Base-by-base conservation (phyloP, 768 basidiomycete genomes). In the Lactarius akahatsu region DNA sequence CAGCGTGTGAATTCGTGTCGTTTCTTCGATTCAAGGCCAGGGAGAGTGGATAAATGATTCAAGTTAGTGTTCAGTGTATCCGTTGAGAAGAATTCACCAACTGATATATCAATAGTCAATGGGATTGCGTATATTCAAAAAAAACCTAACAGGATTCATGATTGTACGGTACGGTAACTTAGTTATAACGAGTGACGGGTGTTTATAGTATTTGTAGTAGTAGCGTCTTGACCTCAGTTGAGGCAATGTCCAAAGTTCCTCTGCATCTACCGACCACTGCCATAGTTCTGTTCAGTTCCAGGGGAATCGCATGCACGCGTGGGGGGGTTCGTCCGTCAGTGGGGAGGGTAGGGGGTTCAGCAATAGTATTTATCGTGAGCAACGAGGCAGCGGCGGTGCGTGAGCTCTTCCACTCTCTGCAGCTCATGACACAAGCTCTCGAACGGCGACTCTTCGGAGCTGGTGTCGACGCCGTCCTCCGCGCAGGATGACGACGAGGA, bases 391-490 rank as follows among this genome's bases (percentile, higher is more conserved):
- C 65, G 57, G 34, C 26, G 55, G 28, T 34, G 28, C 26, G 63
- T 38, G 38, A 62, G 59, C 15, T 54, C 34, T 32, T 67, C 66
- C 32, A 55, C 62, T 41, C 62, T 54, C 16, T 41, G 66, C 41
- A 67, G 5, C 43, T 45, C 66, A 34, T 32, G 57, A 5, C 66
- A 67, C 52, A 67, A 47, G 41, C 52, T 59, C 41, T 67, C 66
- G 34, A 63, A 67, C 23, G 57, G 58, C 13, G 52, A 56, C 20
- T 26, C 26, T 41, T 34, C 32, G 16, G 18, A n/a, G 9, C 20
- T 40, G 4, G 16, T 15, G n/a, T 32, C 34, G 13, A 9, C n/a
- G 32, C 7, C 1, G 23, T 32, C 23, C 11, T 26, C 59, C 16
- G 36, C 11, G 64, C 34, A 55, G 18, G 45, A 34, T 1, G 58